Evolutionary conservation across 306 rosid genomes (phyloP).

Genomic region (Chamaecrista fasciculata): DNA sequence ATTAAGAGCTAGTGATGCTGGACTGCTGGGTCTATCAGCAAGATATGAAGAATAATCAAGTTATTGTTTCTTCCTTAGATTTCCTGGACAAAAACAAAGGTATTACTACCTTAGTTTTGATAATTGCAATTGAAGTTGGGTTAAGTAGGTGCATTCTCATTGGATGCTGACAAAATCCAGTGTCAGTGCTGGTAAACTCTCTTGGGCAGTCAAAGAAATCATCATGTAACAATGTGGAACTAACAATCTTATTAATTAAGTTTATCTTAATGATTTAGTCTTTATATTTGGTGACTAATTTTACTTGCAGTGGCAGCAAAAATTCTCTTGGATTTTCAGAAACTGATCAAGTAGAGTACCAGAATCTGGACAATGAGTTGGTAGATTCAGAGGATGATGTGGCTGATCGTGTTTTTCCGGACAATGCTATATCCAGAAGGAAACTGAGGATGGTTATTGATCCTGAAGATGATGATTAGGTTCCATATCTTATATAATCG

Average conservation of each 20-base stretch:
- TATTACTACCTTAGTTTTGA: background rate
- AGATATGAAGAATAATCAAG: background rate
- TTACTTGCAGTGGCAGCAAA: conserved; percentile 30
- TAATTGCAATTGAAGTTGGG: background rate
- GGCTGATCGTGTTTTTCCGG: conserved; percentile 29
- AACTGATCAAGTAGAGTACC: conserved; percentile 31
- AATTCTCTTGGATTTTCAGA: conserved; percentile 15
- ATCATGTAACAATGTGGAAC: conserved; percentile 1
- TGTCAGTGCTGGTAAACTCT: background rate
- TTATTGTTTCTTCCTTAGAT: background rate
- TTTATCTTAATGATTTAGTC: conserved; percentile 1
- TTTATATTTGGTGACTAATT: conserved; percentile 33
- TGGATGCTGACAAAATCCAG: background rate
- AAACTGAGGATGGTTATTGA: conserved; percentile 83
- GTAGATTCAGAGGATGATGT: conserved; percentile 74
- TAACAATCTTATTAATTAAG: conserved; percentile 13
- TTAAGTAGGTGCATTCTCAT: background rate
- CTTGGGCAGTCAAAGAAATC: background rate
- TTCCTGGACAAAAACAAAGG: background rate
- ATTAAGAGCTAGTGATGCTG: background rate
- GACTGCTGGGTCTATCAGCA: background rate
- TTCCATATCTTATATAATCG: conserved; percentile 4
- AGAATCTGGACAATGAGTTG: conserved; percentile 45
- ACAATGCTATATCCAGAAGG: conserved; percentile 53
- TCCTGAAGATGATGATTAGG: conserved; percentile 65